Percentiles rank a stretch among this genome's conserved stretches.
Evolutionary conservation across 208 protist genomes (phyloP).

Genomic region (Plasmodiophora brassicae): DNA sequence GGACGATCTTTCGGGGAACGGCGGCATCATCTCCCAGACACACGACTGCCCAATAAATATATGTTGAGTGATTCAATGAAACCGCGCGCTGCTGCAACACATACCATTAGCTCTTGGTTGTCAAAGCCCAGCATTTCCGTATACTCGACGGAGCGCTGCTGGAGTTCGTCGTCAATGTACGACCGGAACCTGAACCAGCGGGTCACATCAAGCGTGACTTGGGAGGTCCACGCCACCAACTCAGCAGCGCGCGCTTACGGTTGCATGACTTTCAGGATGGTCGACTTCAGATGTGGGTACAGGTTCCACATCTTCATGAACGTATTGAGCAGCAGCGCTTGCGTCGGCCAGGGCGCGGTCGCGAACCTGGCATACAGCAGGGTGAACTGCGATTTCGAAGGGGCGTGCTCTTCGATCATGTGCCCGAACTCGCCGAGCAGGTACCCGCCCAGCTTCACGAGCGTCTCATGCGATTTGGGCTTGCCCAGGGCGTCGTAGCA

Average conservation of each 20-base stretch:
- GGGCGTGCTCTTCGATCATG: constrained; percentile 81
- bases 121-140: constrained; percentile 48
- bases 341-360: constrained; percentile 56
- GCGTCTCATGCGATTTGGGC: constrained; percentile 38
- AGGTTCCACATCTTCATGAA: constrained; percentile 90
- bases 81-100: too few species aligned
- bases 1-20: constrained; percentile 56
- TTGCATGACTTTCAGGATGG: constrained; percentile 17
- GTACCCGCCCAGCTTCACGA: constrained; percentile 69
- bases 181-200: background rate
- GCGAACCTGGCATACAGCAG: constrained; percentile 57
- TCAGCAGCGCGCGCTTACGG: too few species aligned
- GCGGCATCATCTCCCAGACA: constrained; percentile 63
- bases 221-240: too few species aligned
- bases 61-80: too few species aligned
- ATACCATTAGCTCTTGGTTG: background rate
- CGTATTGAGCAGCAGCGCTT: constrained; percentile 81
- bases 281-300: constrained; percentile 56
- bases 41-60: background rate
- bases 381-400: constrained; percentile 71
- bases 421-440: constrained; percentile 94
- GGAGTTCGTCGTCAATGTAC: constrained; percentile 83
- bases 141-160: constrained; percentile 94
- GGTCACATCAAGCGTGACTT: background rate
- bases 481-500: background rate